Evolutionary conservation across 805 yeast species (phyloP).

Genomic region (Komagataella phaffii): DNA sequence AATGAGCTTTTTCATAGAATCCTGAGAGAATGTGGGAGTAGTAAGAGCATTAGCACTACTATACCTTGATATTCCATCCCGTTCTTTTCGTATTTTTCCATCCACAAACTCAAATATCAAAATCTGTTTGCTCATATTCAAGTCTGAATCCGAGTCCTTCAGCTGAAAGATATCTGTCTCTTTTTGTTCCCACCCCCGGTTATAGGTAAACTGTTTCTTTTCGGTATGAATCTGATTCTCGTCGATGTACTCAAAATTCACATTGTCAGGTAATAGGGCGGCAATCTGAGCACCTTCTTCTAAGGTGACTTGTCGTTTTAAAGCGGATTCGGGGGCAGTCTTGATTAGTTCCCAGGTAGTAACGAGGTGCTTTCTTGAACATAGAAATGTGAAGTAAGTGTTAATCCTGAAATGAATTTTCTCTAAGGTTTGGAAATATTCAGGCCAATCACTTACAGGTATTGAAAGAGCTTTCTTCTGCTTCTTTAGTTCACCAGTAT

Average conservation of each 20-base stretch:
- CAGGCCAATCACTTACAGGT: slow-evolving; percentile 13
- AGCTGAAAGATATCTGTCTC: slow-evolving; percentile 38
- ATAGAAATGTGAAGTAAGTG: slow-evolving; percentile 49
- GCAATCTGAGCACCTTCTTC: slow-evolving; percentile 55
- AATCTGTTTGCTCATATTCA: slow-evolving; percentile 31
- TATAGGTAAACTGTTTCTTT: slow-evolving; percentile 27
- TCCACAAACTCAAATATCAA: slow-evolving; percentile 71
- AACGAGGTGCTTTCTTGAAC: slow-evolving; percentile 44
- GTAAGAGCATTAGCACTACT: slow-evolving; percentile 2
- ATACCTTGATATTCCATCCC: slow-evolving; percentile 23
- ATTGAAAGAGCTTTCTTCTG: neutral
- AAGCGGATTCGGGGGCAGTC: slow-evolving; percentile 35
- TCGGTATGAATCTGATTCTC: slow-evolving; percentile 44
- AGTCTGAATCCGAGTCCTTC: slow-evolving; percentile 21
- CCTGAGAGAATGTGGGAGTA: slow-evolving; percentile 36
- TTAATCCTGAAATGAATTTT: slow-evolving; percentile 37
- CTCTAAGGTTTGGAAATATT: slow-evolving; percentile 24
- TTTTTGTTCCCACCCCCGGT: slow-evolving; percentile 38
- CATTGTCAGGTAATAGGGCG: slow-evolving; percentile 52
- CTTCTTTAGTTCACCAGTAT: neutral
- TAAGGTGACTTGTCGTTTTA: slow-evolving; percentile 27
- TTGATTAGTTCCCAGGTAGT: slow-evolving; percentile 42
- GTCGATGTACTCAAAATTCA: slow-evolving; percentile 65
- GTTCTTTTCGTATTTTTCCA: slow-evolving; percentile 35
- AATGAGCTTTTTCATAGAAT: slow-evolving; percentile 48